Base-by-base conservation (phyloP, 176 grass and related monocot genomes). In the Themeda triandra region DNA sequence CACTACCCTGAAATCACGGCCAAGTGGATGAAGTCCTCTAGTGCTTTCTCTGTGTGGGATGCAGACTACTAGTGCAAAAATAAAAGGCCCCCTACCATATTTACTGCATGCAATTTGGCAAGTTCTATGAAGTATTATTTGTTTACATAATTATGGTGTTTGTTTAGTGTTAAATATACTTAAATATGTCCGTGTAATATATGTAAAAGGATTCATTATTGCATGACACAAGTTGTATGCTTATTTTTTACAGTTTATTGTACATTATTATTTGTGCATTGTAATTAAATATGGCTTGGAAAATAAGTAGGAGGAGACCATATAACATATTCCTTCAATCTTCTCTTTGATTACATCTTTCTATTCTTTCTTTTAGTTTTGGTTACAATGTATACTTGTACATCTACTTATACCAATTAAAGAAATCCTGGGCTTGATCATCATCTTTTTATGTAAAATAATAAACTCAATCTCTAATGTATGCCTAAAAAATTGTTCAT, bases 21-120 rank as follows among this genome's bases (percentile, higher is more conserved):
- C 53, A 84, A 84, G 37, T 92, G 91, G 91, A 78, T 92, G 68
- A 92, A 85, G 36, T 89, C 91, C 9, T 73, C 91, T n/a, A 92
- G 87, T 81, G 91, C 91, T 48, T 92, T 92, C 80, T 87, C 91
- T 79, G 76, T 79, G 37, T 79, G 76, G 76, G 76, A 79, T 79
- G 76, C 76, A 79, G 59, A 79, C 76, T 79, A 79, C 59, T 79
- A 79, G 76, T 79, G 37, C 59, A 79, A 79, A 79, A 65, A 79
- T 46, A 44, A 79, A 78, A 79, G 76, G 14, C 76, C n/a, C n/a
- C n/a, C n/a, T n/a, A n/a, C n/a, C n/a, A n/a, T n/a, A n/a, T n/a
- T n/a, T n/a, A n/a, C n/a, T n/a, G n/a, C n/a, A n/a, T n/a, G n/a
- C n/a, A n/a, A n/a, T n/a, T n/a, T n/a, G n/a, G n/a, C n/a, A n/a